Conservation (phyloP, 345 rosid species). For the Raphanus raphanistrum region DNA sequence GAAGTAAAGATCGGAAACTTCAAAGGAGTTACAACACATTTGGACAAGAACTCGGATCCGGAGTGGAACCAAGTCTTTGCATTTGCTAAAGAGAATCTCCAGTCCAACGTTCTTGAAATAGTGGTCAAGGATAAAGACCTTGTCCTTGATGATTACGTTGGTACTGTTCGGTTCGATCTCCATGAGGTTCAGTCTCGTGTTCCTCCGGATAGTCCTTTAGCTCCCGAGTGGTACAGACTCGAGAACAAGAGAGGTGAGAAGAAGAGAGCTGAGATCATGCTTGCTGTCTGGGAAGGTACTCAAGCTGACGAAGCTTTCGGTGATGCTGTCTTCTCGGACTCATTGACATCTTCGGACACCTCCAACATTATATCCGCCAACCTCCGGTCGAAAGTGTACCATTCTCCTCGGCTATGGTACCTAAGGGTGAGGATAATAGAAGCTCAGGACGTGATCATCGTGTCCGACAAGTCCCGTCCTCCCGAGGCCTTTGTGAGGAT, state of each 20-base stretch:
- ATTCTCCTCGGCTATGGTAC: slow-evolving; percentile 92
- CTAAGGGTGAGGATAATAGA: slow-evolving; percentile 72
- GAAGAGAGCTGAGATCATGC: slow-evolving; percentile 79
- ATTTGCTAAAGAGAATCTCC: slow-evolving; percentile 65
- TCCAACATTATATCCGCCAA: slow-evolving; percentile 46
- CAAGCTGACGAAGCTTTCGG: slow-evolving; percentile 96
- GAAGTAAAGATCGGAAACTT: slow-evolving; percentile 86
- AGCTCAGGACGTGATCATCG: slow-evolving; percentile 78
- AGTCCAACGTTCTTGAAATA: slow-evolving; percentile 64
- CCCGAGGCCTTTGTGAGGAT: slow-evolving; percentile 77
- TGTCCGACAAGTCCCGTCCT: slow-evolving; percentile 52
- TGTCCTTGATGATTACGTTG: slow-evolving; percentile 72
- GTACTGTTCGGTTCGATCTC: slow-evolving; percentile 61
- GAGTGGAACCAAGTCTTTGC: slow-evolving; percentile 98
- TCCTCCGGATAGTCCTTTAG: slow-evolving; percentile 94
- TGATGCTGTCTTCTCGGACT: slow-evolving; percentile 83
- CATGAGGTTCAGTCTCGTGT: slow-evolving; percentile 70
- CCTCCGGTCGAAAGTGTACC: slow-evolving; percentile 92
- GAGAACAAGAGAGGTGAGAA: slow-evolving; percentile 58
- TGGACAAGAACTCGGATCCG: slow-evolving; percentile 67
- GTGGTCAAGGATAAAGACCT: slow-evolving; percentile 83
- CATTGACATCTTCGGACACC: slow-evolving; percentile 50
- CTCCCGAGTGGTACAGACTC: slow-evolving; percentile 92
- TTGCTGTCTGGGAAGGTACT: slow-evolving; percentile 98
- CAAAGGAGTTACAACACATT: slow-evolving; percentile 69